A percentile compares a stretch with the other conserved stretches of the same genome.
phyloP scores from a whole-genome alignment of 495 filamentous ascomycete species.

The Aspergillus incahuasiensis region DNA sequence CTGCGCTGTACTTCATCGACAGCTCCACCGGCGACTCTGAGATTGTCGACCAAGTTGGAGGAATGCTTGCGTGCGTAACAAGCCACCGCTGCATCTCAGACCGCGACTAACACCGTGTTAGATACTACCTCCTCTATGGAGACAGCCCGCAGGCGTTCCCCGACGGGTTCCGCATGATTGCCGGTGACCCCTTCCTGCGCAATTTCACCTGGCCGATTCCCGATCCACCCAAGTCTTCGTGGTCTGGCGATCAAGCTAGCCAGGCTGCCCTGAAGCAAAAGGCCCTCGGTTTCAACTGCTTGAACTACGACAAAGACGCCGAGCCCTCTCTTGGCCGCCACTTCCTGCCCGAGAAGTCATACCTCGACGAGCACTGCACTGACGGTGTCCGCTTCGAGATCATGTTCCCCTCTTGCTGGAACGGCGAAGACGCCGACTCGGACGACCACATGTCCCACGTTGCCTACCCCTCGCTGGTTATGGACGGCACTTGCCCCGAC shows the following conservation, averaged over 20 bases:
- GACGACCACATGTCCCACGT: slow-evolving; percentile 66
- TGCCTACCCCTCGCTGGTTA: slow-evolving; percentile 70
- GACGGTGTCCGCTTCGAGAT: slow-evolving; percentile 78
- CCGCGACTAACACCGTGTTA: slow-evolving; percentile 19
- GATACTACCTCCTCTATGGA: slow-evolving; percentile 70
- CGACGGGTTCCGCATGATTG: slow-evolving; percentile 75
- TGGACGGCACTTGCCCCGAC: slow-evolving; percentile 70
- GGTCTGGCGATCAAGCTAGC: slow-evolving; percentile 53
- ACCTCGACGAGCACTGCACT: slow-evolving; percentile 66
- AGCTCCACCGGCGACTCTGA: slow-evolving; percentile 48
- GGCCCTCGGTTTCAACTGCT: slow-evolving; percentile 87
- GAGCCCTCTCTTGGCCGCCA: slow-evolving; percentile 77
- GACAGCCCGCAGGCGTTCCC: slow-evolving; percentile 73
- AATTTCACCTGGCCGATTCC: slow-evolving; percentile 66
- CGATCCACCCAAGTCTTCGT: slow-evolving; percentile 69
- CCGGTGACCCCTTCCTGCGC: slow-evolving; percentile 64
- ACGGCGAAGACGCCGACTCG: slow-evolving; percentile 62
- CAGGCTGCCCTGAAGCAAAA: slow-evolving; percentile 71
- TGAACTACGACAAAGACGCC: slow-evolving; percentile 59
- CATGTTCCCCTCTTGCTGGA: slow-evolving; percentile 92
- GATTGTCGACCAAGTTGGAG: slow-evolving; percentile 50
- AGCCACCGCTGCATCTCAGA: neutral
- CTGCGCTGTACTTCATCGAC: slow-evolving; percentile 53
- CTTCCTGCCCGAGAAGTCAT: slow-evolving; percentile 72
- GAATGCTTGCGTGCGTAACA: slow-evolving; percentile 51